phyloP scores from a whole-genome alignment of 2,329 filamentous ascomycete species.

The Aspergillus piperis region DNA sequence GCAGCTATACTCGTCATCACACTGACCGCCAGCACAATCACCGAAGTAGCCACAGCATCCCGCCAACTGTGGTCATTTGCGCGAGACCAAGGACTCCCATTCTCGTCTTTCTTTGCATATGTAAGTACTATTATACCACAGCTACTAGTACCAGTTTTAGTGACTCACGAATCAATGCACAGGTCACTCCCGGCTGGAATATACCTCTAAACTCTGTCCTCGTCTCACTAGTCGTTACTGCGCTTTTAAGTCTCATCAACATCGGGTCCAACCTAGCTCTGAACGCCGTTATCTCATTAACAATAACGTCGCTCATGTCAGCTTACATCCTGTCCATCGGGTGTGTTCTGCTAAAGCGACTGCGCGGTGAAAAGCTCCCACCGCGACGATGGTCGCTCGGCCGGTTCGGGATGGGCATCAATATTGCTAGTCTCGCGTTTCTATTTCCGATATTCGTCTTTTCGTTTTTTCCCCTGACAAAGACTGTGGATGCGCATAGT shows the following conservation, averaged over 20 bases:
- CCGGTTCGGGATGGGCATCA: slow-evolving; percentile 47
- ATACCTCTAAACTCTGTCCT: slow-evolving; percentile 52
- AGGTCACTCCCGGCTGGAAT: slow-evolving; percentile 42
- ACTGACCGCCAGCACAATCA: slow-evolving; percentile 52
- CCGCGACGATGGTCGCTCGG: slow-evolving; percentile 50
- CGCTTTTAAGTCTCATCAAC: slow-evolving; percentile 54
- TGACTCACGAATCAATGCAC: slow-evolving; percentile 4
- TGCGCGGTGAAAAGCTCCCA: slow-evolving; percentile 45
- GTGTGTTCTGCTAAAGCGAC: slow-evolving; percentile 49
- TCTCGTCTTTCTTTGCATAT: slow-evolving; percentile 40
- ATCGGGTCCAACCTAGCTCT: slow-evolving; percentile 52
- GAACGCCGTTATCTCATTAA: slow-evolving; percentile 48
- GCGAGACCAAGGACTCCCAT: slow-evolving; percentile 44
- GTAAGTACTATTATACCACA: slow-evolving; percentile 26
- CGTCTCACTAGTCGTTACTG: slow-evolving; percentile 47
- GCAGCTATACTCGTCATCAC: slow-evolving; percentile 53
- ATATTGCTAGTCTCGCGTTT: slow-evolving; percentile 43
- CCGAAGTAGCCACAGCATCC: slow-evolving; percentile 59
- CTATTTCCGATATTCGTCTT: slow-evolving; percentile 46
- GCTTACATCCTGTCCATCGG: slow-evolving; percentile 51
- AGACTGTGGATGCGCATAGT: slow-evolving; percentile 33
- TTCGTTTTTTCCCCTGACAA: slow-evolving; percentile 47
- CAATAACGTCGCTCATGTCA: slow-evolving; percentile 43
- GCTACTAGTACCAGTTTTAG: too few species aligned
- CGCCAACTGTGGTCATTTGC: slow-evolving; percentile 60